Base-by-base conservation (phyloP, 768 basidiomycete genomes). In the Lentinula raphanica region DNA sequence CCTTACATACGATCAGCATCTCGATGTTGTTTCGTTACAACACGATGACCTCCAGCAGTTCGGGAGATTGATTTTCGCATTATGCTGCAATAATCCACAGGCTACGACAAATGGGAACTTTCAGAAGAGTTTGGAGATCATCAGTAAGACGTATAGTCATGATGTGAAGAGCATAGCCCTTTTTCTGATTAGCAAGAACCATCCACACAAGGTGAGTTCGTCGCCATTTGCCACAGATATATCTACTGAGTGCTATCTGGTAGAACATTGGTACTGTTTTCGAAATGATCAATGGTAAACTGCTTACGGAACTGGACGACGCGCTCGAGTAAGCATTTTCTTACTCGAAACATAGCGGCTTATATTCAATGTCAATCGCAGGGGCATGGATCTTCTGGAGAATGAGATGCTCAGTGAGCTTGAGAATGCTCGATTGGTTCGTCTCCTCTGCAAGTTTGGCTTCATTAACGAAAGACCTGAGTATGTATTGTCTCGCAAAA, bases 391-490 rank as follows among this genome's bases (percentile, higher is more conserved):
- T 66, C 76, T 81, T 31, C 74, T 98, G 17, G 94, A 98, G 68
- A 77, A 80, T 15, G 91, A 98, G 63, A 77, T 98, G 35, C 79
- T 87, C 72, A 81, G 87, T 39, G 96, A 98, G 68, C 78, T 98
- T 21, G 97, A 98, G 76, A 98, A 99, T 66, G 94, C 90, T 0
- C 80, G 97, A 27, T 77, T 98, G 9, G 90, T 98, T 29, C 80
- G 97, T 49, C 72, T 98, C 50, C 74, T 98, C 60, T 87, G 87
- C 70, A 99, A 98, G 74, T 88, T 99, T 64, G 94, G 94, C 0
- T 98, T 99, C 72, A 98, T 99, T 75, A 98, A 98, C 69, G 97
- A 99, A 68, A 81, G 97, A n/a, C 96, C 97, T 2, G 97, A 98
- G 94, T 98, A 68, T 56, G 91, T 39, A 8, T 5, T 9, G 25